A percentile compares a stretch with the other conserved stretches of the same genome.
These are phyloP conservation scores for Penicillium sp. DNA, from an alignment of 2,329 filamentous ascomycete genomes.

Conservation along the genomic window DNA sequence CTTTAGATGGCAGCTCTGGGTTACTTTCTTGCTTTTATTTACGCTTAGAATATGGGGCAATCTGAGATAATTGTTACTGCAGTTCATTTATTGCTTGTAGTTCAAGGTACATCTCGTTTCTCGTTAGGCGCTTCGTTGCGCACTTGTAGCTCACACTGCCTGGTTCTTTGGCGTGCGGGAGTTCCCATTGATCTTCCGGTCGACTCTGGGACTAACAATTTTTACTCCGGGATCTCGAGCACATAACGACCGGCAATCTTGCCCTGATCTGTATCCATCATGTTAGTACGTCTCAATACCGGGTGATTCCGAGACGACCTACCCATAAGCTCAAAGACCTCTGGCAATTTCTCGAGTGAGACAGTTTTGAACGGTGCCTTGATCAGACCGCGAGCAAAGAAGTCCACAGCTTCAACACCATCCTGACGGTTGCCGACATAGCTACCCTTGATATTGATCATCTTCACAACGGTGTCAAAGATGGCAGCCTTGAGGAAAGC, in stretches of 20 bases:
- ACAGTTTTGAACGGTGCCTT: slow-evolving; percentile 81
- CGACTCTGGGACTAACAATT: neutral
- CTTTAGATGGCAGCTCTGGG: neutral
- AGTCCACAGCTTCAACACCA: slow-evolving; percentile 82
- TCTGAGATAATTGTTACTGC: neutral
- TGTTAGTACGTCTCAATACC: slow-evolving; percentile 15
- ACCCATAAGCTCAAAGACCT: slow-evolving; percentile 72
- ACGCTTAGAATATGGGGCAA: neutral
- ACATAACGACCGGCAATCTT: slow-evolving; percentile 44
- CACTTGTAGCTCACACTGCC: neutral
- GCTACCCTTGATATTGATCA: slow-evolving; percentile 87
- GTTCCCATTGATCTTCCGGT: neutral
- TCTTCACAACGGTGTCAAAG: slow-evolving; percentile 81
- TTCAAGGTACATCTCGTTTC: slow-evolving; percentile 2
- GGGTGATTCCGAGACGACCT: slow-evolving; percentile 12
- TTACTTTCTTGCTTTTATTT: neutral
- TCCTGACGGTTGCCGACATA: slow-evolving; percentile 94
- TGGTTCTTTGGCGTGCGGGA: neutral
- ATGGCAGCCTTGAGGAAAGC: slow-evolving; percentile 79
- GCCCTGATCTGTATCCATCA: slow-evolving; percentile 29
- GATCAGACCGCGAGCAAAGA: slow-evolving; percentile 78
- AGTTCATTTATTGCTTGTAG: neutral
- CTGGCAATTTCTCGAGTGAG: slow-evolving; percentile 71
- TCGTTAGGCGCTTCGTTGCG: neutral
- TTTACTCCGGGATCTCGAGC: slow-evolving; percentile 42